These are phyloP conservation scores for Plasmodium berghei DNA, from an alignment of 169 alveolate species.

Conservation along the genomic window DNA sequence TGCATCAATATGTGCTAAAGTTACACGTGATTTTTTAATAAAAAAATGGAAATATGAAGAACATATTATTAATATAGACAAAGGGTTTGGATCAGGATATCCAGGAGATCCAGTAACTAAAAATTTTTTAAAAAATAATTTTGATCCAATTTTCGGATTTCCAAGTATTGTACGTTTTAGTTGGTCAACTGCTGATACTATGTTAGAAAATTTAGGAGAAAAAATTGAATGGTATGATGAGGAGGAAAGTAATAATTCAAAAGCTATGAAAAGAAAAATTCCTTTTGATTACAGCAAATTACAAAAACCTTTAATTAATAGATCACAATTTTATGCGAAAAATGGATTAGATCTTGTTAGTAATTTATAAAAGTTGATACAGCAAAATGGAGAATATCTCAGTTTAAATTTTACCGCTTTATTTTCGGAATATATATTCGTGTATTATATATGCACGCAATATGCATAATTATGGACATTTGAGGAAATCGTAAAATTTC, in stretches of 20 bases:
- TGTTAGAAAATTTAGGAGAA: slow-evolving; percentile 85
- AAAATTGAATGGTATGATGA: slow-evolving; percentile 88
- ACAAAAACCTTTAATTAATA: slow-evolving; percentile 38
- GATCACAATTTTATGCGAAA: slow-evolving; percentile 56
- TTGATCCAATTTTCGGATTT: slow-evolving; percentile 96
- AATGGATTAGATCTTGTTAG: slow-evolving; percentile 64
- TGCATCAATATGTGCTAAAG: slow-evolving; percentile 98
- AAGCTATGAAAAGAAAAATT: slow-evolving; percentile 64
- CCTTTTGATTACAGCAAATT: slow-evolving; percentile 71
- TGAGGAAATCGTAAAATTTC: background rate
- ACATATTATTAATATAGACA: slow-evolving; percentile 78
- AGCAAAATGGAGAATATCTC: background rate
- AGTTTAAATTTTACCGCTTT: background rate
- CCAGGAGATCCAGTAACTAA: slow-evolving; percentile 95
- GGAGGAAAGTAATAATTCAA: slow-evolving; percentile 66
- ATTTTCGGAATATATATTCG: background rate
- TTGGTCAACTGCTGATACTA: slow-evolving; percentile 90
- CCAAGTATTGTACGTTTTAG: slow-evolving; percentile 91
- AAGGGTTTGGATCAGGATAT: slow-evolving; percentile 89
- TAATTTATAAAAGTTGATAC: slow-evolving; percentile 9
- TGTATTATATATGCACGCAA: background rate
- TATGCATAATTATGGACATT: background rate
- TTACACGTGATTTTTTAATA: slow-evolving; percentile 93
- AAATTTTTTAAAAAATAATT: slow-evolving; percentile 89
- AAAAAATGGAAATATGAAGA: slow-evolving; percentile 79